A percentile compares a stretch with the other conserved stretches of the same genome.
Evolutionary conservation across 805 yeast genomes (phyloP).

Genomic region (Jamesozyma spencerorum): DNA sequence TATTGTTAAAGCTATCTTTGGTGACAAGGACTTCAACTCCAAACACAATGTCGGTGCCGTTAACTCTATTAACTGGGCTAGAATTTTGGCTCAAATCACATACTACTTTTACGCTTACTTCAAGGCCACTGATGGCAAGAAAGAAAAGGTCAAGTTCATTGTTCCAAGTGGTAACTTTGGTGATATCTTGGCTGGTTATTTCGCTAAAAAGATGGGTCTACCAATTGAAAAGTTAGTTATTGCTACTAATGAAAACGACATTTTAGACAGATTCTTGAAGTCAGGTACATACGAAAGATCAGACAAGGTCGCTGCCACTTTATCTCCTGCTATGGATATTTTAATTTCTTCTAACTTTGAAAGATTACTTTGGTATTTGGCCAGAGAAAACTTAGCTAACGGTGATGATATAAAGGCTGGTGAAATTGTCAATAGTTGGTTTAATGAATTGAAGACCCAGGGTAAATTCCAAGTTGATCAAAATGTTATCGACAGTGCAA

Average conservation of each 20-base stretch:
- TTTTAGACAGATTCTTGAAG: slow-evolving; percentile 83
- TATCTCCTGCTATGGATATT: slow-evolving; percentile 98
- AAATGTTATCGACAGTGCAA: slow-evolving; percentile 57
- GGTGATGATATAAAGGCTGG: slow-evolving; percentile 67
- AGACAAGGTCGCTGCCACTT: slow-evolving; percentile 71
- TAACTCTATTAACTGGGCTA: slow-evolving; percentile 98
- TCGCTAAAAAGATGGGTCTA: slow-evolving; percentile 89
- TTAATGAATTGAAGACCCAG: slow-evolving; percentile 60
- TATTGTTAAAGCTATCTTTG: slow-evolving; percentile 85
- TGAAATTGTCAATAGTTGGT: slow-evolving; percentile 59
- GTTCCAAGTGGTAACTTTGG: slow-evolving; percentile 99
- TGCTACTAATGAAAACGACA: slow-evolving; percentile 94
- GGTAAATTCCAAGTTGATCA: slow-evolving; percentile 71
- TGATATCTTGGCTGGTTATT: slow-evolving; percentile 94
- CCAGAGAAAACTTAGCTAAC: slow-evolving; percentile 55
- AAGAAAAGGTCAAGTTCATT: slow-evolving; percentile 61
- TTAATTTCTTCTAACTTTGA: slow-evolving; percentile 92
- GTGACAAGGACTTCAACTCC: slow-evolving; percentile 78
- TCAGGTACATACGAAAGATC: slow-evolving; percentile 77
- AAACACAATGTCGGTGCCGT: slow-evolving; percentile 95
- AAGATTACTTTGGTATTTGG: slow-evolving; percentile 90
- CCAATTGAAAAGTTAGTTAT: slow-evolving; percentile 80
- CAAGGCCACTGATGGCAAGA: slow-evolving; percentile 39
- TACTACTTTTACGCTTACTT: slow-evolving; percentile 92
- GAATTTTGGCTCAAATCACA: slow-evolving; percentile 95